Base-by-base conservation (phyloP, 805 yeast species). In the Wickerhamiella azyma region DNA sequence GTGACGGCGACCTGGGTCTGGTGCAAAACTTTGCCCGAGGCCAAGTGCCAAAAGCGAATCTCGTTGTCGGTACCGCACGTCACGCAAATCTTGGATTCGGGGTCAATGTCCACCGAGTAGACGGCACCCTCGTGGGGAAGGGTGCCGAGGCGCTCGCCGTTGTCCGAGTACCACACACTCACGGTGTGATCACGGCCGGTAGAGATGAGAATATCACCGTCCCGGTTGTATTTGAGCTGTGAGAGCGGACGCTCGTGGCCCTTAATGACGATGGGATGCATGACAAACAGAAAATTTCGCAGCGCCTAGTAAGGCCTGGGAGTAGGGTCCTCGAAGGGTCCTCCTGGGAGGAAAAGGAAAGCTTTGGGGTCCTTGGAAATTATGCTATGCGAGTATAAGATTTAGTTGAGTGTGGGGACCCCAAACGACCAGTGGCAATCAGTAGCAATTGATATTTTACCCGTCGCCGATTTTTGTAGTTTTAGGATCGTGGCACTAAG, bases 191-290 rank as follows among this genome's bases (percentile, higher is more conserved):
- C 98, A 66, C 92, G 86, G 53, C 96, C 85, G 36, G 85, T 88
- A 9, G 97, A 79, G 62, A 92, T 81, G 48, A 92, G 74, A 55
- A 92, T 66, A 64, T 92, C 99, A 39, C 99, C 99, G 60, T 94
- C 97, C 52, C 77, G 74, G 75, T 92, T 92, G 70, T 79, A 92
- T 63, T 84, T 89, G 57, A 92, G 88, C 72, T 92, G 97, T 41
- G 97, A 88, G 57, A 92, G 70, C 54, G 97, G 85, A 76, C 98
- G 94, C 70, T 85, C 95, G 68, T 92, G 98, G 50, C 97, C 97
- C 74, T 83, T 82, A 58, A 62, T 51, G 26, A 56, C 52, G 36
- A 59, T 53, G 26, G 62, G 61, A 29, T 54, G 48, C 62, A 59
- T 59, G 18, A 26, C 33, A 30, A 41, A 11, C 17, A 36, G 19